These are phyloP conservation scores for Dioszegia crocea DNA, from an alignment of 768 basidiomycete species.

Conservation along the genomic window DNA sequence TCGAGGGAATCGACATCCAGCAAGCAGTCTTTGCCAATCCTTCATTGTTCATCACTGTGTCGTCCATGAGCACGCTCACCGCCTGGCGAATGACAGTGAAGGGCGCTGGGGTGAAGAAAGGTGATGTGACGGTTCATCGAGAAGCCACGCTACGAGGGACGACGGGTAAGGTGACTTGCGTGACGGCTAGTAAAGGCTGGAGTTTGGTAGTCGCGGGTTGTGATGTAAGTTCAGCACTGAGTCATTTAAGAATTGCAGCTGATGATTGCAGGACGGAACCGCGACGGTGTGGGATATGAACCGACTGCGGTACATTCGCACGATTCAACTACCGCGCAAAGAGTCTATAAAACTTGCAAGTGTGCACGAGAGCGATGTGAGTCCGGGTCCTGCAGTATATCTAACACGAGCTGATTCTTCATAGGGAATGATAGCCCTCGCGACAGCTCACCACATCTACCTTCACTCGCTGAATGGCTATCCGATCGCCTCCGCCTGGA, in stretches of 20 bases:
- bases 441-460: slow-evolving; percentile 65
- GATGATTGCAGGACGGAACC: slow-evolving; percentile 60
- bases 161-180: slow-evolving; percentile 61
- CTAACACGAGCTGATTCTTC: background rate
- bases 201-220: slow-evolving; percentile 54
- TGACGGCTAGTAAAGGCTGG: slow-evolving; percentile 75
- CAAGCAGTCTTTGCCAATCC: slow-evolving; percentile 76
- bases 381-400: slow-evolving; percentile 39
- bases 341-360: slow-evolving; percentile 62
- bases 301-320: slow-evolving; percentile 69
- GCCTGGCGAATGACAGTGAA: slow-evolving; percentile 66
- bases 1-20: slow-evolving; percentile 67
- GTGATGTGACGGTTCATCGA: slow-evolving; percentile 50
- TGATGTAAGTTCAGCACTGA: background rate
- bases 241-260: background rate
- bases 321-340: slow-evolving; percentile 65
- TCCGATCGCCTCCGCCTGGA: slow-evolving; percentile 58
- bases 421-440: slow-evolving; percentile 83
- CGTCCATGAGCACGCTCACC: slow-evolving; percentile 72
- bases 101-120: slow-evolving; percentile 27
- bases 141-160: slow-evolving; percentile 79
- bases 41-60: slow-evolving; percentile 71
- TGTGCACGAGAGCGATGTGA: slow-evolving; percentile 80
- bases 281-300: slow-evolving; percentile 89
- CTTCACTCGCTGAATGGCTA: slow-evolving; percentile 83